Conservation (phyloP, 176 grass and related monocot species). For the Triticum aestivum region DNA sequence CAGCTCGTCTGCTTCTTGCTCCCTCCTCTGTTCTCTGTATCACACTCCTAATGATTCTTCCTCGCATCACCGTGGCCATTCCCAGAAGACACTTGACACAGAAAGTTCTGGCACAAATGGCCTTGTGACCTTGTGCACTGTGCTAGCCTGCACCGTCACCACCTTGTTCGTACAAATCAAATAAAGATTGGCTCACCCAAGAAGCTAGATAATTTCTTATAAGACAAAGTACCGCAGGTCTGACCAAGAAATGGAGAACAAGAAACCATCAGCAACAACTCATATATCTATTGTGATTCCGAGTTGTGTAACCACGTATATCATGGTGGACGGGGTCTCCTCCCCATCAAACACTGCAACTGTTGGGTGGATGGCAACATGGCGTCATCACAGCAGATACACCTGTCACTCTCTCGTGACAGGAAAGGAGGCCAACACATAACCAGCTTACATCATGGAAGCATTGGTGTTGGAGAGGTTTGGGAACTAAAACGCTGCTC, state of each 20-base stretch:
- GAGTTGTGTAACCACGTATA: not conserved
- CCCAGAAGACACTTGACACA: not conserved
- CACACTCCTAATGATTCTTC: not conserved
- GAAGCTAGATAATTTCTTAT: not conserved
- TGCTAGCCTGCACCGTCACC: not conserved
- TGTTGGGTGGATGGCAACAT: not conserved
- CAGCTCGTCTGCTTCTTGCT: not conserved
- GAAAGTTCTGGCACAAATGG: not conserved
- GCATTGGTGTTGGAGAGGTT: not conserved
- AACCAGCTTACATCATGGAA: not conserved
- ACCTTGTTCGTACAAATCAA: slow-evolving; percentile 2
- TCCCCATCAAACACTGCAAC: not conserved
- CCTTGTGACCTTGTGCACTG: not conserved
- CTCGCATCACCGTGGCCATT: not conserved
- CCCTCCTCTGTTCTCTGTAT: not conserved
- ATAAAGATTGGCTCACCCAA: not conserved
- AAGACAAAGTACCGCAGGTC: not conserved
- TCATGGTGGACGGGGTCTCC: not conserved
- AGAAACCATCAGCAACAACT: not conserved
- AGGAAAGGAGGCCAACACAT: slow-evolving; percentile 10
- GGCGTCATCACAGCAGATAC: not conserved
- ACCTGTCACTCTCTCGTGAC: not conserved
- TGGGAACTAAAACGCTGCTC: not conserved
- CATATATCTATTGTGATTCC: not conserved
- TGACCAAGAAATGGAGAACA: not conserved